Evolutionary conservation across 805 yeast species (phyloP).

Genomic region (Barnettozyma sp.): DNA sequence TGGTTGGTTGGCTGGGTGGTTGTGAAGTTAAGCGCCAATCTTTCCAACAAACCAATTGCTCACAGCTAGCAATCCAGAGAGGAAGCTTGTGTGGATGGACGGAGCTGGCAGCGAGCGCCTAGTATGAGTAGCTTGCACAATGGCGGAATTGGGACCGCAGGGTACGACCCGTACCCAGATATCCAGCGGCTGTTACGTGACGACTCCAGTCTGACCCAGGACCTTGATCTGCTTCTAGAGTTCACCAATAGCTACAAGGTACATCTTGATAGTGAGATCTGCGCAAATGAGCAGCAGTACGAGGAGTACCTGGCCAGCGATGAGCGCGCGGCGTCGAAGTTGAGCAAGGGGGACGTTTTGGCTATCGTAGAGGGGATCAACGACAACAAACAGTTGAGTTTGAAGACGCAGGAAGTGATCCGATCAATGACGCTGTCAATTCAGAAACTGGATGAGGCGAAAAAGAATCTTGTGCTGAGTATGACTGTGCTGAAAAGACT

Average conservation of each 20-base stretch:
- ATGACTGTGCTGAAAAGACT: conserved; percentile 83
- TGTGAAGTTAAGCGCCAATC: too few species aligned
- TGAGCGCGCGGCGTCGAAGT: conserved; percentile 13
- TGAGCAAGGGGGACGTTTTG: conserved; percentile 26
- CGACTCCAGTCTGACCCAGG: conserved; percentile 43
- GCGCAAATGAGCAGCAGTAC: conserved; percentile 30
- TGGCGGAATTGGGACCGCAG: conserved; percentile 27
- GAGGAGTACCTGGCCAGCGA: conserved; percentile 23
- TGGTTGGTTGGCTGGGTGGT: too few species aligned
- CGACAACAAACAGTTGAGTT: conserved; percentile 42
- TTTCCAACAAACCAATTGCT: too few species aligned
- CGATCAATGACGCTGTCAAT: conserved; percentile 69
- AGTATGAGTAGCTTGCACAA: too few species aligned
- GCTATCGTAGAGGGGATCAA: conserved; percentile 39
- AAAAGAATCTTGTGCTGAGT: conserved; percentile 73
- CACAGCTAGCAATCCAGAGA: too few species aligned
- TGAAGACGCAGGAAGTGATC: conserved; percentile 53
- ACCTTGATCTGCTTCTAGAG: conserved; percentile 43
- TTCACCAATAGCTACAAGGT: conserved; percentile 46
- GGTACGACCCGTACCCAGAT: conserved; percentile 50
- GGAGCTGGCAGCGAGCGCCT: too few species aligned
- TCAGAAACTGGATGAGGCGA: conserved; percentile 71
- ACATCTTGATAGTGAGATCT: conserved; percentile 41
- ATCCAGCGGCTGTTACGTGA: conserved; percentile 43
- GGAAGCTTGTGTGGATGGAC: too few species aligned